Evolutionary conservation across 805 yeast genomes (phyloP), one percentile per base, ranked within the genome.

Genomic region (Cyberlindnera veronae): DNA sequence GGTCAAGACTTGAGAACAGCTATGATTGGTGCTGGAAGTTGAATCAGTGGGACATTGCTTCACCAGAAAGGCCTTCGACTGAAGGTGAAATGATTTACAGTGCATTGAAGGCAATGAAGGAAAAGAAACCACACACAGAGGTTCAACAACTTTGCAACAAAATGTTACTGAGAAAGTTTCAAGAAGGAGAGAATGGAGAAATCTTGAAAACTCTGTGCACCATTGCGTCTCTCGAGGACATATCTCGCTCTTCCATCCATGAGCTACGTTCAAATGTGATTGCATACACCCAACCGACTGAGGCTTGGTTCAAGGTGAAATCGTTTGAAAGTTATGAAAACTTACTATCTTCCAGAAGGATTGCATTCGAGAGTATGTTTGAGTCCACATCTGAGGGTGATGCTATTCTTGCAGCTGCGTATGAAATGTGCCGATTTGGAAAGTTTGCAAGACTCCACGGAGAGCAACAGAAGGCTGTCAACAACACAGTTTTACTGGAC

Each of bases 1-100:
- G 26, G 1, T 36, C 41, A 6, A 50, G 51, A 10, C 37, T 46
- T 2, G 56, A 53, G 17, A 57, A 58, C 18, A 42, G 61, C 1
- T 84, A 72, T 55, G 78, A 74, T 42, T 80, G 88, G 77, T 75
- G 80, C 1, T 82, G 96, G 88, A 84, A 84, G 53, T 60, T 90
- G 29, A 75, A 72, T 31, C 74, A 76, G 36, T 90, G 97, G 97
- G 83, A 82, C 39, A 45, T 84, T 2, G 86, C 95, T 0, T 45
- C 56, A 0, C 69, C 80, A 1, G 56, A 53, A 3, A 48, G 43
- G 0, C 55, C 72, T 0, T 36, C 39, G 0, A 58, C 66, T 1
- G 74, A 68, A 29, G 68, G 75, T 32, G 73, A 72, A 32, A 62
- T 68, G 3, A 60, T 81, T 3, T 87, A 82, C 54, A 64, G 67